These are phyloP conservation scores for Chlamydomonas sp. DNA, from an alignment of 139 green algal genomes.

Conservation along the genomic window DNA sequence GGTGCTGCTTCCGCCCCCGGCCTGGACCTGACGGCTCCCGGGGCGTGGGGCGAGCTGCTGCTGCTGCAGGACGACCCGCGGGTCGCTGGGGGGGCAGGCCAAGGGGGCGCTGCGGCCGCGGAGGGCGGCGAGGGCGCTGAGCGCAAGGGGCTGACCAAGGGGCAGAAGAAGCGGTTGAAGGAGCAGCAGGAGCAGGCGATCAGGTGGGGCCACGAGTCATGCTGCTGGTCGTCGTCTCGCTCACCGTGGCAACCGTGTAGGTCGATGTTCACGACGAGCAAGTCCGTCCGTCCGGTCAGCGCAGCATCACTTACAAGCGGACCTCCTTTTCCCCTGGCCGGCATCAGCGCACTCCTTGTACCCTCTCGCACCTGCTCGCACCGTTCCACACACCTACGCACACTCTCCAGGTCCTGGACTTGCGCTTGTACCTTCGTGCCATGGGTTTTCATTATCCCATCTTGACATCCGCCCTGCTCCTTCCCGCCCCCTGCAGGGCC, in stretches of 20 bases:
- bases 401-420: too few species aligned
- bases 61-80: slow-evolving; percentile 38
- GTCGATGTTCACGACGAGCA: too few species aligned
- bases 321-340: too few species aligned
- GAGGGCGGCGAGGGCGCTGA: slow-evolving; percentile 26
- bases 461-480: too few species aligned
- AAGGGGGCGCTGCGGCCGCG: background rate
- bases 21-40: slow-evolving; percentile 15
- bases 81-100: background rate
- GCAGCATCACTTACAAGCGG: too few species aligned
- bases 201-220: slow-evolving; percentile 11
- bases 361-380: background rate
- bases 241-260: too few species aligned
- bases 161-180: slow-evolving; percentile 66
- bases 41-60: slow-evolving; percentile 41
- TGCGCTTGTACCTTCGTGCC: too few species aligned
- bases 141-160: slow-evolving; percentile 58
- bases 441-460: too few species aligned
- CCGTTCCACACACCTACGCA: background rate
- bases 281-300: too few species aligned
- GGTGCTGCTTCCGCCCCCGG: slow-evolving; percentile 9
- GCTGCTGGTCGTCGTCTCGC: too few species aligned
- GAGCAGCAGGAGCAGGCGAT: slow-evolving; percentile 71
- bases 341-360: too few species aligned
- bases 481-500: background rate